phyloP scores from a whole-genome alignment of 2,329 filamentous ascomycete genomes.

The Penicillium sumatraense region DNA sequence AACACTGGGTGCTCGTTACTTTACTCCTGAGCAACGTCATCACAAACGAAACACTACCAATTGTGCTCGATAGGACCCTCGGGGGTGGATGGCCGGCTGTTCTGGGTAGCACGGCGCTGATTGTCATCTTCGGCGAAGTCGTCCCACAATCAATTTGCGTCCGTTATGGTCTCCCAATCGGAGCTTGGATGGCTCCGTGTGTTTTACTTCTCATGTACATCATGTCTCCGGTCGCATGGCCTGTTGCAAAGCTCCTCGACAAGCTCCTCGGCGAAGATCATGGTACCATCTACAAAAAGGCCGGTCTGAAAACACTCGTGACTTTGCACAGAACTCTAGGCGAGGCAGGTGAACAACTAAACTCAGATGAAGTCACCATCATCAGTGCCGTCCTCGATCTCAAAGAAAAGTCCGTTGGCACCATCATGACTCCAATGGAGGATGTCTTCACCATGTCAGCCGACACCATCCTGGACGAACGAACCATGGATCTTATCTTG shows the following conservation, averaged over 20 bases:
- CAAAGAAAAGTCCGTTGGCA: constrained; percentile 92
- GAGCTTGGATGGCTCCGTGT: constrained; percentile 87
- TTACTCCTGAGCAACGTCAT: constrained; percentile 94
- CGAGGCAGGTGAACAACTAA: constrained; percentile 80
- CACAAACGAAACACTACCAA: constrained; percentile 94
- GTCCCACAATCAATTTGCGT: constrained; percentile 96
- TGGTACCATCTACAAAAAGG: constrained; percentile 97
- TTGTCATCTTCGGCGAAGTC: constrained; percentile 98
- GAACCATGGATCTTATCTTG: constrained; percentile 91
- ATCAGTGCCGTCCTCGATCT: constrained; percentile 95
- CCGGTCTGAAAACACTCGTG: constrained; percentile 92
- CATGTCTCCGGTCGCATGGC: constrained; percentile 87
- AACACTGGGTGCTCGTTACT: constrained; percentile 98
- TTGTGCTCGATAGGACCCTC: constrained; percentile 90
- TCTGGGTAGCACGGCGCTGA: constrained; percentile 87
- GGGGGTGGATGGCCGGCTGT: constrained; percentile 95
- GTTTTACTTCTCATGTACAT: constrained; percentile 91
- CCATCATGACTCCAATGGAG: constrained; percentile 98
- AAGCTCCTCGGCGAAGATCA: constrained; percentile 92
- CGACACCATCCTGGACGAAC: constrained; percentile 88
- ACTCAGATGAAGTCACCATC: constrained; percentile 97
- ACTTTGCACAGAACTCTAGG: constrained; percentile 92
- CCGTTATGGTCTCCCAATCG: constrained; percentile 92
- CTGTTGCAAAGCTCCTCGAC: constrained; percentile 93
- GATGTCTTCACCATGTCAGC: constrained; percentile 98